phyloP scores from a whole-genome alignment of 306 rosid genomes.

The Cicer pinnatifidum region DNA sequence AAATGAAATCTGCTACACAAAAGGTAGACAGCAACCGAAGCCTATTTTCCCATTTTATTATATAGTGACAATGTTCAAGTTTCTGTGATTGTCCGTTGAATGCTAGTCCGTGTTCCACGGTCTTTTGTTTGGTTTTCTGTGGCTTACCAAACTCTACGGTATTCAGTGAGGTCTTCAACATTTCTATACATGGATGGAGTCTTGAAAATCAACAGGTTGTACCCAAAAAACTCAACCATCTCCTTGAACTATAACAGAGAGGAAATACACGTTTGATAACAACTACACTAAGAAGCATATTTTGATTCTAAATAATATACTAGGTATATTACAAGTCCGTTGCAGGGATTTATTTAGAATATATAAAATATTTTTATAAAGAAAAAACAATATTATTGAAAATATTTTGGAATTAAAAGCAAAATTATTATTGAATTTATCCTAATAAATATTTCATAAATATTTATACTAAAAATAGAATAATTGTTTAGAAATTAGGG shows the following conservation, averaged over 20 bases:
- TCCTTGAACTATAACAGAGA: not conserved
- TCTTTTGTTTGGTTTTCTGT: constrained; percentile 43
- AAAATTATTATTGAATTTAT: no score
- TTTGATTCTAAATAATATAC: no score
- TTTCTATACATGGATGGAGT: not conserved
- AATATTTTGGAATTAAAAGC: no score
- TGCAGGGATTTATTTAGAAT: no score
- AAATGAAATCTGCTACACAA: constrained; percentile 9
- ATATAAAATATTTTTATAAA: no score
- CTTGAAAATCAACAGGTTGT: not conserved
- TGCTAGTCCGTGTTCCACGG: constrained; percentile 39
- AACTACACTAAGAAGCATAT: no score
- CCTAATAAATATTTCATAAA: no score
- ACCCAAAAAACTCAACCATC: not conserved
- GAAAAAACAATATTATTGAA: no score
- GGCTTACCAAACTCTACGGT: constrained; percentile 49
- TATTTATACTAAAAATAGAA: no score
- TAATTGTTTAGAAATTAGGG: no score
- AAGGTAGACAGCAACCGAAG: constrained; percentile 26
- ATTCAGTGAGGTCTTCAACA: not conserved
- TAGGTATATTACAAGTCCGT: no score
- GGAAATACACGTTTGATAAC: no score
- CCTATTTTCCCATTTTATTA: not conserved
- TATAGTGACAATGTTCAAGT: constrained; percentile 11
- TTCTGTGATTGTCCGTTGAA: constrained; percentile 37